These are phyloP conservation scores for Ceratobasidium sp. DNA, from an alignment of 1,284 basidiomycete genomes.

Conservation along the genomic window DNA sequence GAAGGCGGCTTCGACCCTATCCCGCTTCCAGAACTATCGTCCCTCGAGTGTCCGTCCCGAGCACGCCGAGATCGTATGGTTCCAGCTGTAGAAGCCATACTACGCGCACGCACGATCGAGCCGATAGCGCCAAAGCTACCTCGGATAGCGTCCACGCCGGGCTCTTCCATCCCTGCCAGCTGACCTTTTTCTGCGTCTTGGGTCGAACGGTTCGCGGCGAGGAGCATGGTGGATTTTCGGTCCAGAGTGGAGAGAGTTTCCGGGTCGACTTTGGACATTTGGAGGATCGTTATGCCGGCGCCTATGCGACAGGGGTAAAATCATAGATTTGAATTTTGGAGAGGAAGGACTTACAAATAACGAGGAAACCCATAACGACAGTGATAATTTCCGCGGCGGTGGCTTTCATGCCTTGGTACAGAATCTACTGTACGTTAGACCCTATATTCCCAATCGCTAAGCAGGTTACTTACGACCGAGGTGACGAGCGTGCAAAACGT, in stretches of 20 bases:
- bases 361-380: conserved; percentile 66
- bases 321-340: conserved; percentile 53
- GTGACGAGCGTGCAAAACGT: conserved; percentile 92
- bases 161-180: conserved; percentile 71
- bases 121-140: conserved; percentile 92
- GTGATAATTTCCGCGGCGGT: conserved; percentile 65
- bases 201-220: conserved; percentile 81
- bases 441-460: not conserved
- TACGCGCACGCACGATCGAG: conserved; percentile 88
- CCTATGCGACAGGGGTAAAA: conserved; percentile 49
- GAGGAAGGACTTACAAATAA: conserved; percentile 53
- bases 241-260: conserved; percentile 80
- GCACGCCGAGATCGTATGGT: conserved; percentile 46
- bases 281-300: conserved; percentile 92
- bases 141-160: conserved; percentile 89
- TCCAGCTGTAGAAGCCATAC: conserved; percentile 51
- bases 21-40: conserved; percentile 23
- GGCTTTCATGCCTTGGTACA: conserved; percentile 92
- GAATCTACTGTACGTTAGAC: conserved; percentile 65
- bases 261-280: conserved; percentile 95
- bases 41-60: conserved; percentile 48
- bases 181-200: conserved; percentile 63
- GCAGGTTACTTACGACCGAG: conserved; percentile 70
- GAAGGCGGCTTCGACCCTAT: conserved; percentile 7
- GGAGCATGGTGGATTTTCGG: conserved; percentile 84